A percentile compares a stretch with the other conserved stretches of the same genome.
Evolutionary conservation across 2,329 filamentous ascomycete genomes (phyloP).

Genomic region (Xylariaceae sp.): DNA sequence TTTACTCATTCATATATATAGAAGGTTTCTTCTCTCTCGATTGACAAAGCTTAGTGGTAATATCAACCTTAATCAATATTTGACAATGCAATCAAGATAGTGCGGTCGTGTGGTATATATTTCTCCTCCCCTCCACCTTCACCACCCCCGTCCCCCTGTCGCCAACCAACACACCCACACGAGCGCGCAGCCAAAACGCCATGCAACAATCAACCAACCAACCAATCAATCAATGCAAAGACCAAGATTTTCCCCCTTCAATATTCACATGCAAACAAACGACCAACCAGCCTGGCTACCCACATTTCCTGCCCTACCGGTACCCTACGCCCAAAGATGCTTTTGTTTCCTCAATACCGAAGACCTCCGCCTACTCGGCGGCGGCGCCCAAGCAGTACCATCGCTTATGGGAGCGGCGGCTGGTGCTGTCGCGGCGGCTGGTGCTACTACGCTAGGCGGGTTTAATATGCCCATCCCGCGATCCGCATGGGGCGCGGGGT

Average conservation of each 20-base stretch:
- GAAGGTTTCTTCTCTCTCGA: neutral
- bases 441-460: neutral
- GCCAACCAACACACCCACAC: neutral
- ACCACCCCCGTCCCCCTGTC: no score
- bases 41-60: no score
- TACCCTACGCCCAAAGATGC: neutral
- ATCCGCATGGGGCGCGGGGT: neutral
- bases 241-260: neutral
- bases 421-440: neutral
- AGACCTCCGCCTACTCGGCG: no score
- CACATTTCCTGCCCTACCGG: no score
- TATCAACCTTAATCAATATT: no score
- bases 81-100: no score
- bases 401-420: neutral
- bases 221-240: neutral
- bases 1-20: no score
- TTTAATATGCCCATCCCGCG: constrained; percentile 6
- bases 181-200: neutral
- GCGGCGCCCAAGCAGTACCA: no score
- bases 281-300: neutral
- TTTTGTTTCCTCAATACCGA: constrained; percentile 22
- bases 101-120: no score
- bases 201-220: neutral
- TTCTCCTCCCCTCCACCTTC: no score
- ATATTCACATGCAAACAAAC: neutral